Evolutionary conservation across 352 stramenopile species (phyloP), one percentile per base, ranked within the genome.

Genomic region (Aphanomyces cochlioides): DNA sequence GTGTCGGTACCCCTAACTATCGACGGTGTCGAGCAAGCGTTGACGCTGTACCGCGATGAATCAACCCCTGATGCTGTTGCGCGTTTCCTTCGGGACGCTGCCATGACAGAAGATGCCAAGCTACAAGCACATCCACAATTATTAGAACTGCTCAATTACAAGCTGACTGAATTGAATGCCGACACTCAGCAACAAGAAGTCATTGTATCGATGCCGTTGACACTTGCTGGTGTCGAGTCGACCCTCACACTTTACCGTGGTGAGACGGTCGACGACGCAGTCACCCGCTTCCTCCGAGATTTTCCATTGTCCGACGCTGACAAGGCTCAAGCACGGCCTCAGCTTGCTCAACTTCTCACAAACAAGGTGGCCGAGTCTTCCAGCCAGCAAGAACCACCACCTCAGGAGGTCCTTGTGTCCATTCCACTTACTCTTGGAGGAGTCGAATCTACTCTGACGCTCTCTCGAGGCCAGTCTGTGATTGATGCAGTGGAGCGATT

Each of bases 1-100:
- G 65, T 93, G 28, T 69, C 74, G 54, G 78, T 93, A 17, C 82
- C 83, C 1, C 50, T 93, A 1, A 85, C 74, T 1, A 82, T 93
- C 60, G 81, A 87, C 15, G 74, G 73, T 10, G 81, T 78, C 56
- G 70, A 73, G 12, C 72, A 71, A 7, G 79, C 90, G 28, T 64
- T 93, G 3, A 72, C 78, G 12, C 91, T 91, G 60, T 82, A 85
- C 59, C 80, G 89, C 66, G 77, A 78, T 19, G 85, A 90, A 72
- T 80, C 72, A 0, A 54, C 79, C 12, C 79, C 90, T 43, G 74
- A 79, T 10, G 79, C 83, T 0, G 84, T 89, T 37, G 77, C 85
- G 58, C 82, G 85, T n/a, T 93, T 87, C 64, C 78, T 93, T 37
- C 84, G 87, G 53, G 75, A 73, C 15, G 83, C 74, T 12, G 77